Base-by-base conservation (phyloP, 192 early-diverging fungal genomes). In the Coemansia erecta region DNA sequence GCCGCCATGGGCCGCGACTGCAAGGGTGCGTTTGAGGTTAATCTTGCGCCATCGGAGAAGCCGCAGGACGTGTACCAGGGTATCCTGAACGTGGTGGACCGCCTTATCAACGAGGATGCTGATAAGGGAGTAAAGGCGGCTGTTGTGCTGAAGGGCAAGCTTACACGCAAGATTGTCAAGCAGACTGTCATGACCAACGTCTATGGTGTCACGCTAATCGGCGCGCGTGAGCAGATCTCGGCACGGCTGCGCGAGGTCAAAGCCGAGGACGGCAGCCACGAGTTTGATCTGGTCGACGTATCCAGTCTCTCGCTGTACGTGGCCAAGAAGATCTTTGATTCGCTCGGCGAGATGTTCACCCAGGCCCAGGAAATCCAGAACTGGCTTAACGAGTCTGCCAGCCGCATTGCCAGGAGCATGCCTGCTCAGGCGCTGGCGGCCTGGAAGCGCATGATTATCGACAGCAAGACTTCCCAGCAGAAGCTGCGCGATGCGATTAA, bases 181-280 rank as follows among this genome's bases (percentile, higher is more conserved):
- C 94, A 99, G 64, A 95, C 97, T 0, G 95, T 99, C 61, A 99
- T 99, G 97, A 99, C 97, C 50, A 97, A 95, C 68, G 94, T 95
- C 5, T 99, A 99, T 49, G 97, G 97, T 26, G 97, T 99, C 49
- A 99, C 97, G 2, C 90, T 95, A 63, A 82, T 99, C 21, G 97
- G 97, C 28, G 96, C 96, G 6, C 77, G 86, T 35, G 78, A 81
- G 10, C 96, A 98, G 80, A 94, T 98, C 57, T 79, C 82, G 21
- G 87, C 85, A 37, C 85, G 94, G 22, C 70, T 98, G 39, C 87
- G 85, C 64, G 96, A 98, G 66, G 69, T 83, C 14, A 80, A 83
- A 26, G 85, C 85, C 62, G 80, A 95, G 23, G 77, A 88, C 0
- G 84, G 85, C 23, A 82, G 88, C 4, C 65, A 90, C 59, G 82